Percentiles rank a stretch among this genome's conserved stretches.
These are phyloP conservation scores for Fusarium haematococcum DNA, from an alignment of 2,329 filamentous ascomycete species.

Conservation along the genomic window DNA sequence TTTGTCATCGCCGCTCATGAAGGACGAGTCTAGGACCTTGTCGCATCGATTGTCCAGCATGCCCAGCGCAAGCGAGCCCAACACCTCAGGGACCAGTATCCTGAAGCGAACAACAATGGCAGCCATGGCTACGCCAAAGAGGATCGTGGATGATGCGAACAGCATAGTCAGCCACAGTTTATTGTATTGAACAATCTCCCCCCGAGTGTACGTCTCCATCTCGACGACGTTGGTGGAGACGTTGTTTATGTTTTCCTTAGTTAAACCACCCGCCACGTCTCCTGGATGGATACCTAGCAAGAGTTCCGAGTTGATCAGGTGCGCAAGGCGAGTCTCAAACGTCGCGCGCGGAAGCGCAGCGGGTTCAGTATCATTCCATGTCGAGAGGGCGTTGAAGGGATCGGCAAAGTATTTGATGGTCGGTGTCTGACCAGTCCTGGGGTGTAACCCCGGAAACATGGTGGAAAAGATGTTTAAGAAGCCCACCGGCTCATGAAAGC, in stretches of 20 bases:
- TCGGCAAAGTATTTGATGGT: background rate
- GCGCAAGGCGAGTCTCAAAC: background rate
- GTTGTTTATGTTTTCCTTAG: background rate
- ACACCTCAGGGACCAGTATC: background rate
- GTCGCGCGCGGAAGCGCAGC: background rate
- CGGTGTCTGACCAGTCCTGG: background rate
- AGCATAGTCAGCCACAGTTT: background rate
- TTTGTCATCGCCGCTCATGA: background rate
- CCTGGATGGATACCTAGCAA: background rate
- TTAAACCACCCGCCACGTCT: background rate
- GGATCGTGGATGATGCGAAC: background rate
- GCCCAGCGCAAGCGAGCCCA: background rate
- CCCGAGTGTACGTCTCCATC: background rate
- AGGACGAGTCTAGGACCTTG: background rate
- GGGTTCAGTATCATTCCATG: background rate
- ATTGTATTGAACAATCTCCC: background rate
- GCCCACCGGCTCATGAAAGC: background rate
- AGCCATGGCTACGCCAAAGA: background rate
- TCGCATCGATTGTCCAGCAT: background rate
- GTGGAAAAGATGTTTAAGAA: background rate
- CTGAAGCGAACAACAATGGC: background rate
- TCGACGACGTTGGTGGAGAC: background rate
- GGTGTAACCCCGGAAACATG: background rate
- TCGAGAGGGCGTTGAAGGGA: background rate
- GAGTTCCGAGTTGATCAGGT: background rate